Evolutionary conservation across 129 eudicot species (phyloP), one percentile per base, ranked within the genome.

Genomic region (Kitagawia praeruptora): DNA sequence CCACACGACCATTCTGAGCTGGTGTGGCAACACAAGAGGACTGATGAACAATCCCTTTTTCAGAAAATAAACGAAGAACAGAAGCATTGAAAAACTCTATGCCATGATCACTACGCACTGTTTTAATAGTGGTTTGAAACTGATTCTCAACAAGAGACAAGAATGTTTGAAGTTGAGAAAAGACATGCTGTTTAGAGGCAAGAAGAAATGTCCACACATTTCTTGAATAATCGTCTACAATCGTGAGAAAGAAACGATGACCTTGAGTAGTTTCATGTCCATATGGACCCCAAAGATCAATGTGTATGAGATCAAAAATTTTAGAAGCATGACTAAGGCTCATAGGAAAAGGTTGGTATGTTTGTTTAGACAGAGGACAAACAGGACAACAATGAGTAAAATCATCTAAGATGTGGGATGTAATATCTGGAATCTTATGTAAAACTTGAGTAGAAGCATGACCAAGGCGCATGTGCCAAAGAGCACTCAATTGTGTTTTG

Each of bases 31-130:
- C 45, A 41, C 45, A 41, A 41, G 45, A 41, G 0, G 45, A 6
- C 8, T 41, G 45, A 5, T 41, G 45, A 41, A 6, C 45, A 6
- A 5, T 3, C 0, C 10, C 27, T 19, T 56, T 41, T 0, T 21
- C 19, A 6, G 4, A 6, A 4, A 56, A 19, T 0, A 21, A 2
- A 4, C 0, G 5, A 0, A 6, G 0, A 6, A 15, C 23, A 4
- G 11, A 23, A 0, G 5, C 9, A 7, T 41, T 41, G 9, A 41
- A 41, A 41, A 41, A 41, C 1, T 41, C 45, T n/a, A n/a, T n/a
- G n/a, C n/a, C n/a, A n/a, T n/a, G n/a, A n/a, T n/a, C n/a, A n/a
- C n/a, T n/a, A n/a, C n/a, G 19, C 5, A 56, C 15, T 2, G 2
- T 0, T 2, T 56, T 21, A 8, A 56, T 11, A 19, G 66, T 2